A percentile compares a stretch with the other conserved stretches of the same genome.
These are phyloP conservation scores for Calvatia gigantea DNA, from an alignment of 768 basidiomycete species.

Conservation along the genomic window DNA sequence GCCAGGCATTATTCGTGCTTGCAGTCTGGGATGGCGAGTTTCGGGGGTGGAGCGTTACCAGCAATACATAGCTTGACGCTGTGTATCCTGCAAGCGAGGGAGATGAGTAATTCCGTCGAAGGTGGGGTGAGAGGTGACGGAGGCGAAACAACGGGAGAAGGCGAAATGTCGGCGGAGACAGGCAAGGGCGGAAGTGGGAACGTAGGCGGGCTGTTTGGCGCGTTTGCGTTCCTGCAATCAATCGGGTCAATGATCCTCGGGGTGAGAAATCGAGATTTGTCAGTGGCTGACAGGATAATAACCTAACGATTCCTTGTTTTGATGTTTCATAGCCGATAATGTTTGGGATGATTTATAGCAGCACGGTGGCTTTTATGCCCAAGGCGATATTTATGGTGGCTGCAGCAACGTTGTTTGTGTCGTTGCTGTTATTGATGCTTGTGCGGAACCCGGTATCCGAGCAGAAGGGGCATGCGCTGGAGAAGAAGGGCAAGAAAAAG, in stretches of 20 bases:
- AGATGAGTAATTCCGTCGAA: constrained; percentile 22
- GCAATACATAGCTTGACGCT: constrained; percentile 70
- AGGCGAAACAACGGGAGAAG: constrained; percentile 16
- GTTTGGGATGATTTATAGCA: constrained; percentile 69
- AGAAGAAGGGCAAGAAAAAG: constrained; percentile 17
- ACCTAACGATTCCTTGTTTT: constrained; percentile 10
- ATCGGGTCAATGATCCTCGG: constrained; percentile 64
- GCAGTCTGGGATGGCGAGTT: constrained; percentile 54
- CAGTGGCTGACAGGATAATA: neutral
- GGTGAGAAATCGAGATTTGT: constrained; percentile 24
- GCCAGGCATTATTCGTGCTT: constrained; percentile 54
- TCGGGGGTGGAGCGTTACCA: constrained; percentile 70
- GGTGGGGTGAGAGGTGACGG: constrained; percentile 15
- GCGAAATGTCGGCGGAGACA: constrained; percentile 16
- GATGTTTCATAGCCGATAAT: constrained; percentile 49
- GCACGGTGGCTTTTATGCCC: constrained; percentile 64
- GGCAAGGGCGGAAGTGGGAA: constrained; percentile 17
- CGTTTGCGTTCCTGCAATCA: constrained; percentile 68
- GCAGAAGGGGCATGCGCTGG: neutral
- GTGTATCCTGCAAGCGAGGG: constrained; percentile 50
- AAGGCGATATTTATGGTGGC: constrained; percentile 67
- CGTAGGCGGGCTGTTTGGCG: constrained; percentile 49
- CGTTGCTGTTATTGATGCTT: constrained; percentile 33
- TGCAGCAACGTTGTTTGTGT: constrained; percentile 41
- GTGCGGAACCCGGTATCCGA: constrained; percentile 37